Evolutionary conservation across 192 early-diverging fungal species (phyloP).

Genomic region (Endogone sp.): DNA sequence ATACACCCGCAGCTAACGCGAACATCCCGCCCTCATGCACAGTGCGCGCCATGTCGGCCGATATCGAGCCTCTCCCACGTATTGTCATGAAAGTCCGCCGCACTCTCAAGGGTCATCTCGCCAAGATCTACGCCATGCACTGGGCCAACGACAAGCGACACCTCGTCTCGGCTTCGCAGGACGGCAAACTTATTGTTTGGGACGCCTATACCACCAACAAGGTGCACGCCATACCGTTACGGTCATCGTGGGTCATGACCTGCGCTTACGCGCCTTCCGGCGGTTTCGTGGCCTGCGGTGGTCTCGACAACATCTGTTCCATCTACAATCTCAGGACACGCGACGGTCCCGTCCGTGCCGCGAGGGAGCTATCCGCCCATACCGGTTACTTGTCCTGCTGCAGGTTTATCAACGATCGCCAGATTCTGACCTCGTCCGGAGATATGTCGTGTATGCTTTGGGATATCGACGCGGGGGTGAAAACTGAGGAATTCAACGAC

Average conservation of each 20-base stretch:
- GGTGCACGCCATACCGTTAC: constrained; percentile 96
- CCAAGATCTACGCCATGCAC: constrained; percentile 90
- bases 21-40: neutral
- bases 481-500: constrained; percentile 95
- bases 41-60: constrained; percentile 28
- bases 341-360: constrained; percentile 92
- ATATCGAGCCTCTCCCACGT: constrained; percentile 83
- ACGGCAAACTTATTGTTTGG: constrained; percentile 99
- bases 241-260: constrained; percentile 99
- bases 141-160: constrained; percentile 82
- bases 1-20: neutral
- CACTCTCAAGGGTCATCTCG: constrained; percentile 96
- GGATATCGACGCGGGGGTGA: constrained; percentile 99
- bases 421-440: constrained; percentile 93
- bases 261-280: constrained; percentile 98
- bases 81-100: constrained; percentile 92
- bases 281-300: constrained; percentile 98
- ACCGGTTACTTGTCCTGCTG: constrained; percentile 98
- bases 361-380: constrained; percentile 93
- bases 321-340: constrained; percentile 97
- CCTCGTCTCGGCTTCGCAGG: constrained; percentile 97
- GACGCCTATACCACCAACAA: constrained; percentile 99
- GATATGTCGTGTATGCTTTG: constrained; percentile 99
- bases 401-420: constrained; percentile 92
- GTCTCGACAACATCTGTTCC: constrained; percentile 98